A percentile compares a stretch with the other conserved stretches of the same genome.
Conservation (phyloP, 2,329 filamentous ascomycete genomes). For the Aspergillus transmontanensis region DNA sequence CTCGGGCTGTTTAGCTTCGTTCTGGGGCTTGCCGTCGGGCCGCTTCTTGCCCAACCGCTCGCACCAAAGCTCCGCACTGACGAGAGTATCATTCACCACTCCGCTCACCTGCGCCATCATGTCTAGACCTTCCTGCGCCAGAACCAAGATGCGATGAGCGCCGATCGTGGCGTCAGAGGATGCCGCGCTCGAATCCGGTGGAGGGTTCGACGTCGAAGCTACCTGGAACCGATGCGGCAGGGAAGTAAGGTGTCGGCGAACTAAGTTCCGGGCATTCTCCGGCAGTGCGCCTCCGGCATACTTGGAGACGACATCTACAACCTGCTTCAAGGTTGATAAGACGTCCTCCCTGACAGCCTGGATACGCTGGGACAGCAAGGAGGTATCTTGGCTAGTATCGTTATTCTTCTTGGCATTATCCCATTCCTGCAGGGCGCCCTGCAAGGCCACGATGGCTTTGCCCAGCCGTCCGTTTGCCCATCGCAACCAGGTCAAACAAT, state of each 20-base stretch:
- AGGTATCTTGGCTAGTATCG: slow-evolving; percentile 20
- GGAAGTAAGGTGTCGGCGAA: slow-evolving; percentile 80
- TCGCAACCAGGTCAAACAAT: slow-evolving; percentile 77
- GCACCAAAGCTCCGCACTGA: slow-evolving; percentile 90
- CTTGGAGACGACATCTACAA: slow-evolving; percentile 81
- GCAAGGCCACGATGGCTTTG: slow-evolving; percentile 72
- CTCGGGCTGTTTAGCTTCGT: slow-evolving; percentile 22
- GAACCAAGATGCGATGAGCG: slow-evolving; percentile 77
- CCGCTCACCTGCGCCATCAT: slow-evolving; percentile 92
- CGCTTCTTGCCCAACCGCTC: slow-evolving; percentile 67
- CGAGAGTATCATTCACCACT: slow-evolving; percentile 84
- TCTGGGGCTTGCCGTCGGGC: slow-evolving; percentile 28
- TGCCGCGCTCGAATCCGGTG: slow-evolving; percentile 35
- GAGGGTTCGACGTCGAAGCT: slow-evolving; percentile 58
- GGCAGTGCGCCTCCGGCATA: slow-evolving; percentile 91
- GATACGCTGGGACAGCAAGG: slow-evolving; percentile 56
- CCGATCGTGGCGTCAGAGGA: slow-evolving; percentile 53
- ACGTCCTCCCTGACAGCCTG: slow-evolving; percentile 69
- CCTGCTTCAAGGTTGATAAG: slow-evolving; percentile 76
- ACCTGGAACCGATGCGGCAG: slow-evolving; percentile 81
- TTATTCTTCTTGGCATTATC: slow-evolving; percentile 56
- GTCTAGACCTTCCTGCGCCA: slow-evolving; percentile 87
- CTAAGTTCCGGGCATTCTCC: slow-evolving; percentile 81
- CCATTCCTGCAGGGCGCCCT: slow-evolving; percentile 77
- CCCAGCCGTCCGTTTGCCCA: slow-evolving; percentile 82